These are phyloP conservation scores for Dactylella cylindrospora DNA, from an alignment of 2,329 filamentous ascomycete genomes.

Conservation along the genomic window DNA sequence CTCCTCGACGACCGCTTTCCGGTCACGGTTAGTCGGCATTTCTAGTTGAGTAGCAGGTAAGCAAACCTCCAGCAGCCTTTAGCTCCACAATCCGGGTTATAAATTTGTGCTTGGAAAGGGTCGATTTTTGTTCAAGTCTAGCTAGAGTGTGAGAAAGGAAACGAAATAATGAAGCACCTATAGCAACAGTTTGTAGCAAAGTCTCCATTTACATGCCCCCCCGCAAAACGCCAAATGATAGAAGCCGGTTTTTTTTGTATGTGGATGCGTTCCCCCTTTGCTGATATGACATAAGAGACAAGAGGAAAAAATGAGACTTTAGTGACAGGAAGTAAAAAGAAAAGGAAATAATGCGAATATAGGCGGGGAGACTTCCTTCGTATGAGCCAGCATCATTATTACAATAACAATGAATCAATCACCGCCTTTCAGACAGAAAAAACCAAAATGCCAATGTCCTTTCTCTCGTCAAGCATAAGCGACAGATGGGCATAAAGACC, in stretches of 20 bases:
- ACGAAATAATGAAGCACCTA: no score
- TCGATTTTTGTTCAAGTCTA: no score
- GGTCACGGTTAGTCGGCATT: no score
- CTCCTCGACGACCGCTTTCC: no score
- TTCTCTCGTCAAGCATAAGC: not conserved
- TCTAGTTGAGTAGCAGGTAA: no score
- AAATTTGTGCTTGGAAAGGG: no score
- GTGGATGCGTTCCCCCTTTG: conserved; percentile 9
- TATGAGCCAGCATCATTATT: conserved; percentile 24
- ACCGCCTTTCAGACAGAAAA: conserved; percentile 4
- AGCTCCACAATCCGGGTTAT: no score
- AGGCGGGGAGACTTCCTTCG: no score
- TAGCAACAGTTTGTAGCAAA: conserved; percentile 15
- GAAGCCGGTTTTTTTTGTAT: conserved; percentile 29
- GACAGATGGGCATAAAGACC: not conserved
- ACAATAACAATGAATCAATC: conserved; percentile 10
- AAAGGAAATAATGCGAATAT: no score
- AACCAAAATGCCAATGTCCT: not conserved
- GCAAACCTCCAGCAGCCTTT: no score
- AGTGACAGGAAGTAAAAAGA: conserved; percentile 9
- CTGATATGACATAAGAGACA: conserved; percentile 19
- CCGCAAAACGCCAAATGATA: conserved; percentile 43
- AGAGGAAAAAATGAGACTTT: conserved; percentile 6
- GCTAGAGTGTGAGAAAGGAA: no score
- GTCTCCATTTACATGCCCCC: conserved; percentile 32